Evolutionary conservation across 2,329 filamentous ascomycete species (phyloP), one percentile per base, ranked within the genome.

Genomic region (Fusarium xylarioides): DNA sequence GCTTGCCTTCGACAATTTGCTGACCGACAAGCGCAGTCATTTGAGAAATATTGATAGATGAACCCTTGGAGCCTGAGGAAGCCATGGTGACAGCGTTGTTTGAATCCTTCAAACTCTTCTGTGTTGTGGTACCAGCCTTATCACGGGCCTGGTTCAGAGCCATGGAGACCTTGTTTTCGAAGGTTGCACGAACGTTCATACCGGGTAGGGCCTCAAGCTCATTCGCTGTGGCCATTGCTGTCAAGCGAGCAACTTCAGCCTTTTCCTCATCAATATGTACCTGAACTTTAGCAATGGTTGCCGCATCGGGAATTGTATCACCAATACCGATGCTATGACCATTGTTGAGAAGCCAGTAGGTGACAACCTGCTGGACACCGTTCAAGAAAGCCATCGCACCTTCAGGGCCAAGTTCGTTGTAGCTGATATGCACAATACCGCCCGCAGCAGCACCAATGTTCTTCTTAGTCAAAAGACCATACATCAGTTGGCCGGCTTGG

Each of bases 11-110:
- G 14, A 99, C 95, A 74, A 97, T 97, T 82, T 99, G 97, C 82
- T 99, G 96, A 74, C 97, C 96, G 68, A 99, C 97, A 73, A 98
- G 90, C 32, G 96, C 96, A 71, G 95, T 97, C 96, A 99, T 99
- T 84, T 99, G 96, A 21, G 97, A 98, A 78, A 99, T 98, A 82
- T 99, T 99, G 87, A 99, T 98, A 18, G 94, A 95, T 5, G 96
- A 98, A 81, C 96, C 96, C 87, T 99, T 99, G 76, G 97, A 99
- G 79, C 96, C 96, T 66, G 96, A 98, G 59, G 92, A 91, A 68
- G 97, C 95, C 93, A 98, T 99, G 80, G 95, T 94, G 61, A 97
- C 94, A 56, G 95, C 95, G 79, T 98, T 98, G 88, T 99, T 99
- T 78, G 93, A 87, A 83, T 98, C 94, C 85, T 97, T 98, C 81